Base-by-base conservation (phyloP, 139 green algal genomes). In the Coelastrella sp. region DNA sequence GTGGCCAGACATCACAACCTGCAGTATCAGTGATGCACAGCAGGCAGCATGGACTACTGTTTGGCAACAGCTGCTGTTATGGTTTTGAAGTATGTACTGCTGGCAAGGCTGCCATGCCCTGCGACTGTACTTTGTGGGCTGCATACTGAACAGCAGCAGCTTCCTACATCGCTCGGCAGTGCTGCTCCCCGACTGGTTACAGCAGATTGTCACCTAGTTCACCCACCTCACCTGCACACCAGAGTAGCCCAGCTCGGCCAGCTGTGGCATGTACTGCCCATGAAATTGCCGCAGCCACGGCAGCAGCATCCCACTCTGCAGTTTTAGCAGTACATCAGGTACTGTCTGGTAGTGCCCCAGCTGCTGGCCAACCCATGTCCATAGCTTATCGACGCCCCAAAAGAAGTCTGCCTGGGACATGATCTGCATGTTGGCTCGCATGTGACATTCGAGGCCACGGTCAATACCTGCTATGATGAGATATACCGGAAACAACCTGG, bases 1-100 rank as follows among this genome's bases (percentile, higher is more conserved):
- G 57, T 85, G 79, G 22, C 79, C 79, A 3, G 79, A 71, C 79
- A 85, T 85, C 19, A 85, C 61, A n/a, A 85, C 79, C 79, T 83
- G 77, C 77, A 47, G 32, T 1, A 47, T 47, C 32, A 47, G 32
- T 47, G 32, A 47, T 47, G 32, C 32, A 47, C 77, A 83, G 77
- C 77, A 83, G 5, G 14, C 75, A 83, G 11, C 77, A 65, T 4
- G 4, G 5, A 23, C 3, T 23, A 23, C 2, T 47, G 32, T 47
- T 47, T 47, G 32, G 32, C 32, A 47, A 47, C 32, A 47, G 32
- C 0, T 47, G 32, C 32, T 47, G 32, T 47, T 1, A 47, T 47
- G 32, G 32, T 47, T 0, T 47, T 2, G 32, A 47, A 47, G 32
- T 47, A 47, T 47, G 32, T 47, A 1, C 32, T 47, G 32, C 32